Evolutionary conservation across 2,329 filamentous ascomycete species (phyloP), one percentile per base, ranked within the genome.

Genomic region (Fusarium haematococcum): DNA sequence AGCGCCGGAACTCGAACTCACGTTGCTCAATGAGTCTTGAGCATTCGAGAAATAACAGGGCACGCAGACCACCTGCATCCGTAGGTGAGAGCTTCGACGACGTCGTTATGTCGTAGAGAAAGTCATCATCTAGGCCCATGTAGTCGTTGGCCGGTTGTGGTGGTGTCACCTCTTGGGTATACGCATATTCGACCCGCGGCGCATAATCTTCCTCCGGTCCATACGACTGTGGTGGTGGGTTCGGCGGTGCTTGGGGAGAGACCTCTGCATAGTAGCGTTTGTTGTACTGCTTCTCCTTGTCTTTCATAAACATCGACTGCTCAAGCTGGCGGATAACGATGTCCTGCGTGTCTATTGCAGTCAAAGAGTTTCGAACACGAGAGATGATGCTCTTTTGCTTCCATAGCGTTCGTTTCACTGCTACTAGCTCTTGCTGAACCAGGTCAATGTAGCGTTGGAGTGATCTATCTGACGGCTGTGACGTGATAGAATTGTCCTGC

Each of bases 381-480:
- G 73, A 69, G 20, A 84, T 77, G 4, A 84, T 78, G 5, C 59
- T 68, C 41, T 72, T 76, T 65, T 85, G 84, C 27, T 78, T 80
- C 25, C 65, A 70, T 30, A 86, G 69, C 2, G 81, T 84, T 30
- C 80, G 78, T 45, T 78, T 81, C 27, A 86, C 80, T 20, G 84
- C 80, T 23, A 77, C 75, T 33, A 86, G 77, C 68, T 87, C 85
- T 64, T 86, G 83, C 20, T 82, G 80, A 1, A 86, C 79, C 16
- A 85, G 79, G 41, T 82, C 81, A 59, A 87, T 79, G 18, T 81
- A 79, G 59, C 84, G 82, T 65, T 86, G 83, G 43, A 84, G 83
- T 2, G 82, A 82, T 23, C 84, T 81, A 45, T 85, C 82, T 2
- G 84, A 83, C 5, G 81, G 80, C 25, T 84, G 82, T 4, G 81